Conservation (phyloP, 202 grass and related monocot species). For the Carex sylvatica region DNA sequence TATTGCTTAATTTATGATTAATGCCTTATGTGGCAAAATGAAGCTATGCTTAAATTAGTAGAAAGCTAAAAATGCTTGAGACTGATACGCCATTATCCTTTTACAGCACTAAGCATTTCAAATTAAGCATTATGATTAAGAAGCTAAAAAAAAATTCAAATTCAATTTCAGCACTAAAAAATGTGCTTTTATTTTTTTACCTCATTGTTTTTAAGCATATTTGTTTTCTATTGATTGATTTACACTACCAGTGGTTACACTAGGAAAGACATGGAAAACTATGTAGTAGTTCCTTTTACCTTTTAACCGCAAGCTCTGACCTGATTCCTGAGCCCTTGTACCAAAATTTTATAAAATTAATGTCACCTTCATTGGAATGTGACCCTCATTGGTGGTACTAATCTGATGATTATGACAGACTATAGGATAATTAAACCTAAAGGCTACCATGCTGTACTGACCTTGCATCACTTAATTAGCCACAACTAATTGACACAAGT, state of each 20-base stretch:
- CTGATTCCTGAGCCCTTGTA: not conserved
- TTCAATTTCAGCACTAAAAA: too few species aligned
- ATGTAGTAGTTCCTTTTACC: not conserved
- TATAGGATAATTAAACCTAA: conserved; percentile 14
- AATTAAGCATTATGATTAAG: too few species aligned
- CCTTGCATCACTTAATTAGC: not conserved
- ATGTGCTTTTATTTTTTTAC: not conserved
- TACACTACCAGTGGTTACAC: not conserved
- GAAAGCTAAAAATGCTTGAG: too few species aligned
- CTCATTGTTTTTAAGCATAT: not conserved
- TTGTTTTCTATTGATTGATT: not conserved
- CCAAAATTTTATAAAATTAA: not conserved
- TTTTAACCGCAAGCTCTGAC: not conserved
- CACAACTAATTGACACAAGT: not conserved
- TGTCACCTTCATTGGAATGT: not conserved
- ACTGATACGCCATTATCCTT: too few species aligned
- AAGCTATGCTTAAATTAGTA: too few species aligned
- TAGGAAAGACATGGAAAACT: not conserved
- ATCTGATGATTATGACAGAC: conserved; percentile 32
- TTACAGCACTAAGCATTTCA: not conserved
- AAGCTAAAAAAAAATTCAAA: not conserved
- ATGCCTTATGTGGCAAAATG: too few species aligned
- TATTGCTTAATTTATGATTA: too few species aligned
- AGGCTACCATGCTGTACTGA: not conserved
- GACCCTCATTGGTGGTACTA: conserved; percentile 39